Evolutionary conservation across 129 eudicot species (phyloP), one percentile per base, ranked within the genome.

Genomic region (Cynara cardunculus): DNA sequence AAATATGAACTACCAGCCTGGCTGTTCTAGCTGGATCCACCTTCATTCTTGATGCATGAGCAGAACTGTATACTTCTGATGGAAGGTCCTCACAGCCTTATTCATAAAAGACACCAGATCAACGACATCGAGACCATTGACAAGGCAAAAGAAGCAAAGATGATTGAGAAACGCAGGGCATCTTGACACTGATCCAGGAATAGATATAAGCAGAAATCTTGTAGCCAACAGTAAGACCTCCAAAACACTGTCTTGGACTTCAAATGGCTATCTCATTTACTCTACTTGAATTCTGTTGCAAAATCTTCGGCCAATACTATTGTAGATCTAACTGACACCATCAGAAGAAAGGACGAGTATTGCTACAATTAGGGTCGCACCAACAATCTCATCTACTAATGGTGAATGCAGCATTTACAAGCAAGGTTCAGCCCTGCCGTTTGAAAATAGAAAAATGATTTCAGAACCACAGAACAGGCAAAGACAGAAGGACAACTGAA

Each of bases 361-460:
- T 39, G 67, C 88, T 85, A 78, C 77, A 41, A 39, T 75, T 70
- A 78, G 82, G 65, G 64, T 61, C 85, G 53, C 78, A 71, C 84
- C 75, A 78, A 79, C 61, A 67, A 78, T 79, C 81, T 74, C 80
- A 78, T 74, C 87, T 87, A 88, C 68, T 71, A 80, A 67, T 70
- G 69, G 78, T 32, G 41, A 78, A 82, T 71, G 80, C 77, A 79
- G 73, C 82, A 49, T 79, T 73, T 39, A 77, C 79, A 81, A 81
- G 86, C 89, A 87, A 85, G 67, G 68, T 82, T 86, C 84, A 88
- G 83, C 84, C 92, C 96, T 89, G 86, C 62, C 67, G 27, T 21
- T 10, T 46, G 19, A 74, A 64, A 74, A 49, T 39, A 28, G 12
- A 74, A 79, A 75, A 64, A 21, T 31, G 25, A 72, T 53, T 59